A percentile compares a stretch with the other conserved stretches of the same genome.
phyloP scores from a whole-genome alignment of 2,329 filamentous ascomycete genomes.

The Trichophyton rubrum region DNA sequence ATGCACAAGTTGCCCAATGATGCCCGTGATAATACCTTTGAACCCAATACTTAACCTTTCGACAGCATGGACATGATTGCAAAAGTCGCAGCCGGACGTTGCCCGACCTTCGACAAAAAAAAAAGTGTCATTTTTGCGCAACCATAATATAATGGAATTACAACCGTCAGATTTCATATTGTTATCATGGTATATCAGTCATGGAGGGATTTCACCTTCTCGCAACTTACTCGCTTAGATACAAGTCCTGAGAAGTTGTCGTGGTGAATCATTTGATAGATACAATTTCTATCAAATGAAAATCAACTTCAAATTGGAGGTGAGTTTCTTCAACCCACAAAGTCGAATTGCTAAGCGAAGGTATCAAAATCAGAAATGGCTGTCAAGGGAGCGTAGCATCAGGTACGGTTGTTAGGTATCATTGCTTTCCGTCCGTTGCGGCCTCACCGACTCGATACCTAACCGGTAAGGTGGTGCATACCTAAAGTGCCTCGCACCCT shows the following conservation, averaged over 20 bases:
- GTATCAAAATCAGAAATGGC: background rate
- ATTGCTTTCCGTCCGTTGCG: background rate
- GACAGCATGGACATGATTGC: background rate
- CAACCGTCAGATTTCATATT: background rate
- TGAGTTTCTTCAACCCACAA: background rate
- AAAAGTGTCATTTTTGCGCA: background rate
- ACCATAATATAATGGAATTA: background rate
- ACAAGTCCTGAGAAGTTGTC: background rate
- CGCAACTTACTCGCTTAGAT: background rate
- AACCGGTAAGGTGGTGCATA: constrained; percentile 1
- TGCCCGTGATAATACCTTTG: background rate
- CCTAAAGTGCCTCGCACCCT: background rate
- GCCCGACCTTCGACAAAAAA: background rate
- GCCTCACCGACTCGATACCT: constrained; percentile 4
- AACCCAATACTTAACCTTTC: background rate
- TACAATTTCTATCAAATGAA: background rate
- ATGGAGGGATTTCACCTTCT: background rate
- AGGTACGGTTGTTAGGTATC: constrained; percentile 1
- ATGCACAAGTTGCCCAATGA: background rate
- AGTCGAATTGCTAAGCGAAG: background rate
- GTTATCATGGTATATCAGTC: background rate
- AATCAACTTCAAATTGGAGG: background rate
- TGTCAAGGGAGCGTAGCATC: background rate
- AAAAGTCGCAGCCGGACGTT: background rate
- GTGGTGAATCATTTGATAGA: background rate